Evolutionary conservation across 495 filamentous ascomycete species (phyloP).

Genomic region (Hypoxylon rickii): DNA sequence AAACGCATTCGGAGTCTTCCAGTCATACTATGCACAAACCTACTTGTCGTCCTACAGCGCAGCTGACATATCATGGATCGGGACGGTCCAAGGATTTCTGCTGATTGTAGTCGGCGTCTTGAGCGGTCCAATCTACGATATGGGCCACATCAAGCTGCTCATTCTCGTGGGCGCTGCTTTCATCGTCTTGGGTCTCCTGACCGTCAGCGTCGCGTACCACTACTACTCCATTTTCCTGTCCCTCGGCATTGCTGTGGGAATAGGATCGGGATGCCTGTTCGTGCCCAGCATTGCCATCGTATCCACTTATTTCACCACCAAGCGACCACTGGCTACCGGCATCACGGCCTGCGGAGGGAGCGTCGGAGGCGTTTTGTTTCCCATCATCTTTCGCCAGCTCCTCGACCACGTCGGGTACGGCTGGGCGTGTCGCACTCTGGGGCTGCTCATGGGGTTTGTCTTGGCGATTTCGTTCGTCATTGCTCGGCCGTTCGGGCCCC

Average conservation of each 20-base stretch:
- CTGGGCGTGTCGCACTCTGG: constrained; percentile 72
- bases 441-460: constrained; percentile 58
- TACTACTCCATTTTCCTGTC: constrained; percentile 69
- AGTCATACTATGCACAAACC: constrained; percentile 54
- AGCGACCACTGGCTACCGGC: constrained; percentile 70
- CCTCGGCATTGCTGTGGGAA: constrained; percentile 59
- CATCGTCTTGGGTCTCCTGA: constrained; percentile 70
- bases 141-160: constrained; percentile 29
- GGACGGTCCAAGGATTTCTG: constrained; percentile 44
- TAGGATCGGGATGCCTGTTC: constrained; percentile 66
- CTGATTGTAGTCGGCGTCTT: constrained; percentile 47
- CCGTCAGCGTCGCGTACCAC: constrained; percentile 61
- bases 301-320: constrained; percentile 70
- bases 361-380: constrained; percentile 69
- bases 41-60: constrained; percentile 35
- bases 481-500: constrained; percentile 56
- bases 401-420: constrained; percentile 64
- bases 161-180: constrained; percentile 20
- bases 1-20: constrained; percentile 59
- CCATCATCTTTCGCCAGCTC: constrained; percentile 66
- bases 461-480: constrained; percentile 66
- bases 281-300: constrained; percentile 63
- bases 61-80: constrained; percentile 50
- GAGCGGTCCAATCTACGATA: constrained; percentile 44
- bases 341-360: constrained; percentile 67